These are phyloP conservation scores for Sutorius australiensis DNA, from an alignment of 768 basidiomycete genomes.

Conservation along the genomic window DNA sequence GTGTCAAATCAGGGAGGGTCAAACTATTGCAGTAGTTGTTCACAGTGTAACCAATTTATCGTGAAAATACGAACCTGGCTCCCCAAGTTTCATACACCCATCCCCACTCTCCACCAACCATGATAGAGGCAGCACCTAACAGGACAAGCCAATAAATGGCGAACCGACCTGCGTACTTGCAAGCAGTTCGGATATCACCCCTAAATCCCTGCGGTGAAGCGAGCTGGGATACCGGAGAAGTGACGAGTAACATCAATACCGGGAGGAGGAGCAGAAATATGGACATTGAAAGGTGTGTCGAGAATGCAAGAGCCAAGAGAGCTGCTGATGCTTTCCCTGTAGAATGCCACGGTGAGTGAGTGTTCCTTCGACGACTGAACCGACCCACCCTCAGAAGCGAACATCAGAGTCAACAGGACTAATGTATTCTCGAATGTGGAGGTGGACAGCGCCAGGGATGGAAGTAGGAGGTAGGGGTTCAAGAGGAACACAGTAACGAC, in stretches of 20 bases:
- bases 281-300: slow-evolving; percentile 70
- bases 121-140: slow-evolving; percentile 41
- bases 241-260: slow-evolving; percentile 58
- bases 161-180: slow-evolving; percentile 45
- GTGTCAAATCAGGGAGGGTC: slow-evolving; percentile 83
- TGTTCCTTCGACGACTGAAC: neutral
- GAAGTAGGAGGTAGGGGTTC: slow-evolving; percentile 84
- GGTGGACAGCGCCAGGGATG: slow-evolving; percentile 78
- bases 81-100: slow-evolving; percentile 87
- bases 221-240: slow-evolving; percentile 61
- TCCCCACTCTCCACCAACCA: slow-evolving; percentile 55
- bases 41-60: neutral
- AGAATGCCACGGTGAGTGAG: neutral
- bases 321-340: slow-evolving; percentile 57
- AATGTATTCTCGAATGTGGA: slow-evolving; percentile 79
- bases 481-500: slow-evolving; percentile 71
- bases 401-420: slow-evolving; percentile 61
- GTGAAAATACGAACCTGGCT: slow-evolving; percentile 51
- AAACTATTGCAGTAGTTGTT: slow-evolving; percentile 44
- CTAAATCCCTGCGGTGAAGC: slow-evolving; percentile 49
- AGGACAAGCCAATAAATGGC: slow-evolving; percentile 46
- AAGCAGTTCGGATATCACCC: slow-evolving; percentile 4
- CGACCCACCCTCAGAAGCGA: slow-evolving; percentile 60
- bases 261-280: slow-evolving; percentile 66
- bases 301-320: slow-evolving; percentile 65